Percentiles rank a stretch among this genome's conserved stretches.
Conservation (phyloP, 345 rosid genomes). For the Streptanthus diversifolius region DNA sequence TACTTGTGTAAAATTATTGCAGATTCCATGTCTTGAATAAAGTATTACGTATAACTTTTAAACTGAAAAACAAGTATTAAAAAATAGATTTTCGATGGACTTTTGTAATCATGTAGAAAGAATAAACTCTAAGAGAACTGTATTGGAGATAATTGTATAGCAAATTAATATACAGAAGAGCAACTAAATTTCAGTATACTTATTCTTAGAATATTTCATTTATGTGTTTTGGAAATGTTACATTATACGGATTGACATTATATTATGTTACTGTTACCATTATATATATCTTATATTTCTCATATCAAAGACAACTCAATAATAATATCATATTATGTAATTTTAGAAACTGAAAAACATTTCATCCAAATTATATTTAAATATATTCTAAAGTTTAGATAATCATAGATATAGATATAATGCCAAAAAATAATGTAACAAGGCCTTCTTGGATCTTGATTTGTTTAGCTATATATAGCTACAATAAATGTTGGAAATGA, state of each 20-base stretch:
- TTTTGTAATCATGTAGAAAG: neutral
- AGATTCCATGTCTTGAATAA: constrained; percentile 23
- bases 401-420: neutral
- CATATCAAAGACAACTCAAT: too few species aligned
- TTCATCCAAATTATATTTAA: neutral
- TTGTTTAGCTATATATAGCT: constrained; percentile 17
- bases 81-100: neutral
- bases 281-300: too few species aligned
- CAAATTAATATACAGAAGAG: too few species aligned
- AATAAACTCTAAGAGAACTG: neutral
- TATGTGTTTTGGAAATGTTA: too few species aligned
- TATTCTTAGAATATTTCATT: too few species aligned
- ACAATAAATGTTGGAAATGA: neutral
- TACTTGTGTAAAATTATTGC: constrained; percentile 27
- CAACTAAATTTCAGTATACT: too few species aligned
- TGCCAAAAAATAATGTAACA: neutral
- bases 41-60: neutral
- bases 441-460: neutral
- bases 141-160: too few species aligned
- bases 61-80: neutral
- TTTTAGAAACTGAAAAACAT: neutral
- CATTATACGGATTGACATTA: too few species aligned
- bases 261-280: too few species aligned
- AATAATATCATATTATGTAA: too few species aligned
- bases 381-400: neutral